Conservation (phyloP, 1,284 basidiomycete species). For the Coniferiporia sulphurascens region DNA sequence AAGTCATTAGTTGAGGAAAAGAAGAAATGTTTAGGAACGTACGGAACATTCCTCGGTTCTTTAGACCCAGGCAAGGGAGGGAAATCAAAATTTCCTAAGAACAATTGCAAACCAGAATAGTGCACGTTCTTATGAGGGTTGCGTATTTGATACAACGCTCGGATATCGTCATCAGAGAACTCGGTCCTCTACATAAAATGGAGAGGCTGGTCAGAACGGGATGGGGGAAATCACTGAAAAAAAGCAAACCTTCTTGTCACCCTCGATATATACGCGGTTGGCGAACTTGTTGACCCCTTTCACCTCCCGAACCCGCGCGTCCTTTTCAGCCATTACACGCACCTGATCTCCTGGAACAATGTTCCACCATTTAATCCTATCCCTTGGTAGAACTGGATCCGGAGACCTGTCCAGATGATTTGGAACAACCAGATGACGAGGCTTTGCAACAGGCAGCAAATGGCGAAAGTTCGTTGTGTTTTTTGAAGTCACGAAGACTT, state of each 20-base stretch:
- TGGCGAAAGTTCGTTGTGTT: constrained; percentile 18
- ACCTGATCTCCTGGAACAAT: constrained; percentile 80
- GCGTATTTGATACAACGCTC: constrained; percentile 9
- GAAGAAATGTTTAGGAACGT: constrained; percentile 24
- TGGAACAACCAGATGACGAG: neutral
- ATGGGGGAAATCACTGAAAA: neutral
- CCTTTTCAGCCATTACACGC: constrained; percentile 59
- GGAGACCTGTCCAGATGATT: constrained; percentile 2
- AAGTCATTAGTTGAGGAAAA: neutral
- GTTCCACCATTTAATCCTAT: constrained; percentile 81
- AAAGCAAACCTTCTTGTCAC: constrained; percentile 25
- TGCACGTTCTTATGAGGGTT: constrained; percentile 47
- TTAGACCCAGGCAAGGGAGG: constrained; percentile 40
- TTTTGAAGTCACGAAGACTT: constrained; percentile 13
- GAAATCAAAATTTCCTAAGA: constrained; percentile 60
- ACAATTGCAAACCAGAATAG: constrained; percentile 74
- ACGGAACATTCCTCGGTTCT: constrained; percentile 42
- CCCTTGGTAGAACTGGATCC: constrained; percentile 54
- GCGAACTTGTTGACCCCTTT: constrained; percentile 64
- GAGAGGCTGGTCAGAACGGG: neutral
- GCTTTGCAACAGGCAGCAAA: constrained; percentile 12
- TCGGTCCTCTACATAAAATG: constrained; percentile 4
- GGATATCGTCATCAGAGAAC: constrained; percentile 4
- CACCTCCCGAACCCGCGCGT: constrained; percentile 59
- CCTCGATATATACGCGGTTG: constrained; percentile 68